A percentile compares a stretch with the other conserved stretches of the same genome.
These are phyloP conservation scores for Botrytis porri DNA, from an alignment of 2,329 filamentous ascomycete species.

Conservation along the genomic window DNA sequence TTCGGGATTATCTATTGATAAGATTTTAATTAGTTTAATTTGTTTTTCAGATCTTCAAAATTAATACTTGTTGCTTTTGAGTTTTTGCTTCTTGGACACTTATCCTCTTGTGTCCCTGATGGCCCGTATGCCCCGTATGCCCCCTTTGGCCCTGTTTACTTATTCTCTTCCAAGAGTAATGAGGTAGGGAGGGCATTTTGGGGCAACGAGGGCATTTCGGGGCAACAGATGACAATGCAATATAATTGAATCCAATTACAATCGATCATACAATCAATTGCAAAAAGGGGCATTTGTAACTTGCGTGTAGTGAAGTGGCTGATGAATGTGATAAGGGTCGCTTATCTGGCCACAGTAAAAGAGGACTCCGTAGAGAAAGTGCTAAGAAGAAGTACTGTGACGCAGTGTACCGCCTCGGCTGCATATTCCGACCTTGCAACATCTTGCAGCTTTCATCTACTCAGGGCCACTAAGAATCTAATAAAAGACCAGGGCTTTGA, in stretches of 20 bases:
- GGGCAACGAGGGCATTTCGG: background rate
- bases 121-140: background rate
- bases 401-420: constrained; percentile 12
- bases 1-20: background rate
- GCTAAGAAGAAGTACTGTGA: background rate
- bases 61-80: background rate
- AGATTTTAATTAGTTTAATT: constrained; percentile 10
- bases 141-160: background rate
- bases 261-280: background rate
- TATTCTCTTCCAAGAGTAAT: background rate
- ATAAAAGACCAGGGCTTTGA: constrained; percentile 10
- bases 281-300: background rate
- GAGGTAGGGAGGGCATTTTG: background rate
- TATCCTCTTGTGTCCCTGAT: background rate
- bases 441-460: constrained; percentile 9
- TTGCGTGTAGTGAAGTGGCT: background rate
- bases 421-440: constrained; percentile 5
- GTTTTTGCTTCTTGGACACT: background rate
- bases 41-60: background rate
- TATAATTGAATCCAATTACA: background rate
- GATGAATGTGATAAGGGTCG: constrained; percentile 10
- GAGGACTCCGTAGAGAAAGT: background rate
- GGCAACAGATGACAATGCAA: background rate
- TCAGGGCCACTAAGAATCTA: constrained; percentile 16
- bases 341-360: constrained; percentile 12